Evolutionary conservation across 805 yeast genomes (phyloP), one percentile per base, ranked within the genome.

Genomic region (Saturnispora serradocipensis): DNA sequence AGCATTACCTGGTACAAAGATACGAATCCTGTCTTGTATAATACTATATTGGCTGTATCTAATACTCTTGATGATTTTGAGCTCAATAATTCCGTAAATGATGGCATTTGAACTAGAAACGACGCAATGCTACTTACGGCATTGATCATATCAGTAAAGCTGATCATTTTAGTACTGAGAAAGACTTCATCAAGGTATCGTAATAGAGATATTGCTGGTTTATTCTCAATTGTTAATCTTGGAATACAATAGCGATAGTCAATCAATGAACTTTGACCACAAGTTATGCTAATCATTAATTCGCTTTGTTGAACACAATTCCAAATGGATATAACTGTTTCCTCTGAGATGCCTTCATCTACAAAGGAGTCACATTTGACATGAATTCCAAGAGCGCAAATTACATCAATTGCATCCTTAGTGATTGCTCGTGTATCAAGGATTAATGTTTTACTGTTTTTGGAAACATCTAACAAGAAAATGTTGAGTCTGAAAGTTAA

Each of bases 251-350:
- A 57, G 2, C 40, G 49, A 32, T 62, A 61, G 49, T 54, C 53
- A 8, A 63, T 56, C 24, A 59, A 6, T 38, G 59, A 49, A 6
- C 62, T 65, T 9, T 50, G 34, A 1, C 67, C 65, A 9, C 52
- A 34, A 22, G 30, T 16, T 2, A 53, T 11, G 1, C 64, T 52
- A 11, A 46, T 39, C n/a, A 47, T 9, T 3, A 60, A 53, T 50
- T 63, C 67, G 15, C 44, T 3, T 13, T 51, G 42, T 42, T 53
- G 54, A 27, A 59, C 28, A 28, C 51, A 51, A n/a, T 30, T 28
- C 63, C 63, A 61, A 24, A 55, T 27, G 6, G 5, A 28, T 3
- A 28, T n/a, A 6, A 48, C 34, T 24, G 45, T 22, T 22, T 9
- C 15, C 25, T 48, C 50, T n/a, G 50, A 25, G 2, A 40, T 32